phyloP scores from a whole-genome alignment of 495 filamentous ascomycete species.

The Neurospora tetrasperma region DNA sequence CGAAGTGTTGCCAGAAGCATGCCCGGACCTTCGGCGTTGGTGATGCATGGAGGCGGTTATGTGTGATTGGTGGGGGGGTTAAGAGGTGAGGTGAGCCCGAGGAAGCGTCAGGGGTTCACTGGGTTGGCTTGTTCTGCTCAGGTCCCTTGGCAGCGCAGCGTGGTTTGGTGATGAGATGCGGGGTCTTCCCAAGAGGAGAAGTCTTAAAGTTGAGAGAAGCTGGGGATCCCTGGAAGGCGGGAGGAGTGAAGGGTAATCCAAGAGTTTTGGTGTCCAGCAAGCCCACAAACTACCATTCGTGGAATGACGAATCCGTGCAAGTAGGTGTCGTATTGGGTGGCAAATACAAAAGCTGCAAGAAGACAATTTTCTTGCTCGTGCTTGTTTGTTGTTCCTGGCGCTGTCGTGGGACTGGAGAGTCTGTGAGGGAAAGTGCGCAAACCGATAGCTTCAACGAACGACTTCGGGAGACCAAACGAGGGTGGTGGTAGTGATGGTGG shows the following conservation, averaged over 20 bases:
- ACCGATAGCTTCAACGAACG: slow-evolving; percentile 1
- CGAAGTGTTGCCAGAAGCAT: slow-evolving; percentile 37
- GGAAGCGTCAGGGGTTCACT: slow-evolving; percentile 2
- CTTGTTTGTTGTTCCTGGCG: background rate
- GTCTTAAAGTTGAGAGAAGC: background rate
- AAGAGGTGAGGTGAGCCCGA: slow-evolving; percentile 2
- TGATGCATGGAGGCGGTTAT: slow-evolving; percentile 31
- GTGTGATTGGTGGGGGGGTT: slow-evolving; percentile 18
- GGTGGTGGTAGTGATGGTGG: background rate
- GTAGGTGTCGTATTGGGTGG: slow-evolving; percentile 15
- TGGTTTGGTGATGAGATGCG: slow-evolving; percentile 1
- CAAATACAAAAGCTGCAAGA: slow-evolving; percentile 24
- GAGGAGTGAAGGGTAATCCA: slow-evolving; percentile 5
- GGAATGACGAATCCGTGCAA: slow-evolving; percentile 2
- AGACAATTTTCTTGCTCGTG: slow-evolving; percentile 18
- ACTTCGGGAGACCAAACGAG: background rate
- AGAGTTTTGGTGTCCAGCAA: slow-evolving; percentile 1
- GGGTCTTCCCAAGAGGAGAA: slow-evolving; percentile 5
- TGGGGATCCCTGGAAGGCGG: background rate
- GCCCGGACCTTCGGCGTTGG: slow-evolving; percentile 38
- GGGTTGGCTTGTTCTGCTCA: slow-evolving; percentile 5
- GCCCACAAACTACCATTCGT: slow-evolving; percentile 4
- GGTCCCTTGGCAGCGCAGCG: background rate
- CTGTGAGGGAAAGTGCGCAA: background rate
- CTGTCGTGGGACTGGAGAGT: background rate